A percentile compares a stretch with the other conserved stretches of the same genome.
Evolutionary conservation across 495 filamentous ascomycete species (phyloP).

Genomic region (Neurospora sublineolata): DNA sequence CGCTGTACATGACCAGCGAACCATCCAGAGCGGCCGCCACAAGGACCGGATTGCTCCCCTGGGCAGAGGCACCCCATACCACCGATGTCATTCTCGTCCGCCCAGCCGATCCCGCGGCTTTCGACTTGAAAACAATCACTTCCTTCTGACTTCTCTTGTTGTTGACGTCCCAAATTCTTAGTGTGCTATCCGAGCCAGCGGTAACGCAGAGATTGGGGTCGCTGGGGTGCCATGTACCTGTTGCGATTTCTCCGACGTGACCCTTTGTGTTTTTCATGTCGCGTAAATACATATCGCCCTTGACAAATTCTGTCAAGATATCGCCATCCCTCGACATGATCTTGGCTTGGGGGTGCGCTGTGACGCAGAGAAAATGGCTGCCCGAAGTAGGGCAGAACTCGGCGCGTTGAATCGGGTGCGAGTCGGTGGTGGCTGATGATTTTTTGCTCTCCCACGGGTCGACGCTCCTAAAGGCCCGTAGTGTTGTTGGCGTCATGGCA

Average conservation of each 20-base stretch:
- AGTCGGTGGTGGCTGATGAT: conserved; percentile 57
- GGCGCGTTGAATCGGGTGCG: conserved; percentile 75
- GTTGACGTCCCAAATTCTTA: conserved; percentile 94
- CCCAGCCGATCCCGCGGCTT: conserved; percentile 70
- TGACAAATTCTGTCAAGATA: conserved; percentile 71
- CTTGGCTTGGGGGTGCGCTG: conserved; percentile 79
- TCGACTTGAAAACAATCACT: conserved; percentile 89
- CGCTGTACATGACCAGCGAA: conserved; percentile 81
- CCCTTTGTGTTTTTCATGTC: conserved; percentile 97
- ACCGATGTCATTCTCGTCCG: conserved; percentile 90
- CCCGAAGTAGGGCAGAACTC: conserved; percentile 79
- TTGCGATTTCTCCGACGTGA: conserved; percentile 79
- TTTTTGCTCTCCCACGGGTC: conserved; percentile 72
- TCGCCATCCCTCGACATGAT: conserved; percentile 84
- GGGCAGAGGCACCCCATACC: conserved; percentile 67
- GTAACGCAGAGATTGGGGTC: conserved; percentile 76
- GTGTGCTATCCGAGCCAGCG: conserved; percentile 82
- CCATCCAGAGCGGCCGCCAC: conserved; percentile 84
- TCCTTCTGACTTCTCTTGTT: conserved; percentile 78
- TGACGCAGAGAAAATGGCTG: conserved; percentile 70
- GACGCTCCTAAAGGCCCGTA: conserved; percentile 83
- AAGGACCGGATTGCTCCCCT: conserved; percentile 69
- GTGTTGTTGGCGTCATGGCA: conserved; percentile 86
- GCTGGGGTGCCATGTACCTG: conserved; percentile 78
- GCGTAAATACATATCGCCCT: conserved; percentile 95